These are phyloP conservation scores for Candida labiduridarum DNA, from an alignment of 1,139 yeast species.

Conservation along the genomic window DNA sequence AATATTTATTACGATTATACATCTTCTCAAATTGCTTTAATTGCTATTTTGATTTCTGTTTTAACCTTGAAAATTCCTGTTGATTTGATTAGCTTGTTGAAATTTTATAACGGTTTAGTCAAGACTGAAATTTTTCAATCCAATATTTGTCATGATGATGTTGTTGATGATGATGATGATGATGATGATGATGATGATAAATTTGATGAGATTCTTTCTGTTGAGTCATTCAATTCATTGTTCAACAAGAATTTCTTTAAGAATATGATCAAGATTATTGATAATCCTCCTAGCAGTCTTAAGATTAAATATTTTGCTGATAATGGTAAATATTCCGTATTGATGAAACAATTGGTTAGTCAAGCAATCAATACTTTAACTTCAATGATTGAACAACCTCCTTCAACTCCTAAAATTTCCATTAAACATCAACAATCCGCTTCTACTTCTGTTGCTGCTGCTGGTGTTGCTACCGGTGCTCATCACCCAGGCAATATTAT, in stretches of 20 bases:
- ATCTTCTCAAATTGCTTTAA: conserved; percentile 58
- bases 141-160: conserved; percentile 10
- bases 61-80: conserved; percentile 33
- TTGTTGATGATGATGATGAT: too few relatives aligned
- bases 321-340: conserved; percentile 35
- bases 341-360: conserved; percentile 38
- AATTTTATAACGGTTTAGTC: conserved; percentile 24
- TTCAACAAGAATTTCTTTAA: conserved; percentile 26
- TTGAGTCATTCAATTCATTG: conserved; percentile 20
- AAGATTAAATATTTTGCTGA: conserved; percentile 45
- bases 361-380: conserved; percentile 23
- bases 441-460: too few relatives aligned
- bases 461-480: too few relatives aligned
- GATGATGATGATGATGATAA: conserved; percentile 8
- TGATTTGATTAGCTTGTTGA: conserved; percentile 23
- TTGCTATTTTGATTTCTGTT: conserved; percentile 41
- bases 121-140: conserved; percentile 18
- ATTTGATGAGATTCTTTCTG: conserved; percentile 21
- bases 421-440: neutral
- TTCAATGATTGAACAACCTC: conserved; percentile 12
- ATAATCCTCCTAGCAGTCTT: conserved; percentile 49
- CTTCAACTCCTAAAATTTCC: conserved; percentile 14
- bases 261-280: conserved; percentile 41
- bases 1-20: conserved; percentile 58
- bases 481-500: conserved; percentile 2